Evolutionary conservation across 129 eudicot genomes (phyloP), one percentile per base, ranked within the genome.

Genomic region (Dittrichia graveolens): DNA sequence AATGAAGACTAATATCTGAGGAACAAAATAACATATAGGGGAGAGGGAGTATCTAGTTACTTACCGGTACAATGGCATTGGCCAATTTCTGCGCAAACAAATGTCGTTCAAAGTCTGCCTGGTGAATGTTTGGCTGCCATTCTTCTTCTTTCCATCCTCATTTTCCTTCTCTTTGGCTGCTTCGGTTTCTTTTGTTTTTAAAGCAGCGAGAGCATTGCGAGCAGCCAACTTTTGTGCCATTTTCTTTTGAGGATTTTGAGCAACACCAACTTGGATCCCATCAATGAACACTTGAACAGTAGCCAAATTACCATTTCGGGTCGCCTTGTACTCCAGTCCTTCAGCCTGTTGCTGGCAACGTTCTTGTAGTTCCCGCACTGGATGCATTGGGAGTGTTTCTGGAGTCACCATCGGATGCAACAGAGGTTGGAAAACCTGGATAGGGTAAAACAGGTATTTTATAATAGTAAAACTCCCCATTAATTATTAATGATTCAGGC

Each of bases 221-320:
- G 99, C 99, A 71, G 99, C 99, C 74, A 94, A 76, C 67, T 94
- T 94, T 73, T 94, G 99, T 18, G 99, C 99, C 99, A 94, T 94
- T 80, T 94, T 94, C 89, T 94, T 94, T 64, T 94, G 99, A 44
- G 92, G 79, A 64, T 94, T 94, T 65, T 94, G 93, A 39, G 99
- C 99, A 38, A 82, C 65, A 19, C 99, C 84, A 11, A 90, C 80
- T 84, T 90, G 94, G 76, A 94, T 69, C 0, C 99, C 99, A 57
- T 94, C 95, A 40, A 94, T 79, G 60, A 82, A 88, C 6, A 94
- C 99, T 67, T 94, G 91, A 42, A 94, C 96, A 1, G 97, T 94
- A 18, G 99, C 99, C 83, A 94, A 56, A 78, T 90, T 94, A 19
- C 99, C 99, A 61, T 31, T 79, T 53, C 99, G 84, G 53, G 89